These are phyloP conservation scores for Dictyostelium intermedium DNA, from an alignment of 78 protist species.

Conservation along the genomic window DNA sequence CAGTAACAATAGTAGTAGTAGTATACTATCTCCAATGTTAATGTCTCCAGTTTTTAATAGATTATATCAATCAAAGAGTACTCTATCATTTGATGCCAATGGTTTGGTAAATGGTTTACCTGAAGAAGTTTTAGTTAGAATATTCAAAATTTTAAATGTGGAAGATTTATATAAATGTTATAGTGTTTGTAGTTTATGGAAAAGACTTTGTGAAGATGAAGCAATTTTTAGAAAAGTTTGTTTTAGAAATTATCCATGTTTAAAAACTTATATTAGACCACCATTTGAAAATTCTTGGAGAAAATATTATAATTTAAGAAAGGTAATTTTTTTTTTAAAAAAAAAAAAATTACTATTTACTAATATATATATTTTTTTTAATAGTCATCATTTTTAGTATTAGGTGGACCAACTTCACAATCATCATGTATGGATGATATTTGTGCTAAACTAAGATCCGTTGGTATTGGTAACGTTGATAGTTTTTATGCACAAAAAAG, in stretches of 20 bases:
- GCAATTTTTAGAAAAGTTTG: conserved; percentile 51
- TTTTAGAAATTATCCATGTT: conserved; percentile 48
- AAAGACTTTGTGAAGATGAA: conserved; percentile 72
- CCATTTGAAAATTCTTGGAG: conserved; percentile 72
- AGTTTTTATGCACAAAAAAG: conserved; percentile 64
- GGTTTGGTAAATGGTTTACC: conserved; percentile 48
- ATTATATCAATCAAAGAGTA: not conserved
- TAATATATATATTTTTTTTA: not conserved
- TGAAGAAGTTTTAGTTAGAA: conserved; percentile 43
- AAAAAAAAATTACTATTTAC: not conserved
- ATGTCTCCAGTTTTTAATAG: conserved; percentile 13
- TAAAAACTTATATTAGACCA: conserved; percentile 36
- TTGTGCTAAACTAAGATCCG: conserved; percentile 49
- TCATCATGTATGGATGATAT: conserved; percentile 78
- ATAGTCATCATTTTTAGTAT: conserved; percentile 63
- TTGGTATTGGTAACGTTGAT: conserved; percentile 51
- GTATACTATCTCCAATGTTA: not conserved
- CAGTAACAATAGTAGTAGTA: not conserved
- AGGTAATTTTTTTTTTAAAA: conserved; percentile 9
- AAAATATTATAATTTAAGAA: conserved; percentile 61
- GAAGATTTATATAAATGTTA: conserved; percentile 31
- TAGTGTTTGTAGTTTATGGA: conserved; percentile 23
- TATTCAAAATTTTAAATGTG: conserved; percentile 10
- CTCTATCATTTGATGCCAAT: conserved; percentile 2
- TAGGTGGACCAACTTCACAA: conserved; percentile 75